Conservation (phyloP, 2,329 filamentous ascomycete species). For the Lomentospora prolificans region DNA sequence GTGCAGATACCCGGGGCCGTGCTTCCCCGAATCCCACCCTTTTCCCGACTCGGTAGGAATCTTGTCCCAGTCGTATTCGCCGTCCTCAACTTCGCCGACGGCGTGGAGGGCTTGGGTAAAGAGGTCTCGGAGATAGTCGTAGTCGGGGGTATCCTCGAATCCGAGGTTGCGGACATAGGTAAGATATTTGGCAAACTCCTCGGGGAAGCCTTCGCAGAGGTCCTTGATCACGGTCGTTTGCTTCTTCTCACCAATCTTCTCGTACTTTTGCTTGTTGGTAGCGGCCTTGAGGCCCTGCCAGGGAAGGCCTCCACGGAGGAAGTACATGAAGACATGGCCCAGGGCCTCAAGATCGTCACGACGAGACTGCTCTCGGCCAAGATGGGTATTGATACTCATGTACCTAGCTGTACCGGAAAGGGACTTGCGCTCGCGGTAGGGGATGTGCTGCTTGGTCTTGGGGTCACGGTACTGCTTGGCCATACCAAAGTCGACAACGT, state of each 20-base stretch:
- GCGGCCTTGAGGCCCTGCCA: constrained; percentile 67
- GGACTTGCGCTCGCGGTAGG: constrained; percentile 93
- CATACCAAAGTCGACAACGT: constrained; percentile 99
- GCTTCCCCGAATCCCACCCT: constrained; percentile 70
- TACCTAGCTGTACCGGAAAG: constrained; percentile 94
- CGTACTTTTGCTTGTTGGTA: constrained; percentile 93
- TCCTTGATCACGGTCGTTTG: constrained; percentile 96
- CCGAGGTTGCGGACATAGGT: constrained; percentile 96
- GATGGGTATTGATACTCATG: constrained; percentile 99
- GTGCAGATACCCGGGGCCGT: constrained; percentile 58
- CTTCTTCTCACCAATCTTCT: constrained; percentile 99
- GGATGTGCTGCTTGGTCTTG: constrained; percentile 98
- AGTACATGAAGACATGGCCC: constrained; percentile 68
- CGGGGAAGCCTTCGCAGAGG: constrained; percentile 88
- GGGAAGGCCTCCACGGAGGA: constrained; percentile 58
- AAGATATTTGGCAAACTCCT: constrained; percentile 96
- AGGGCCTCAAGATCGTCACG: constrained; percentile 90
- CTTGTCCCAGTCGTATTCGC: constrained; percentile 99
- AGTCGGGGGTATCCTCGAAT: constrained; percentile 97
- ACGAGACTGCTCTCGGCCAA: constrained; percentile 91
- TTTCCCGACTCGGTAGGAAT: constrained; percentile 74
- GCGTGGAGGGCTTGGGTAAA: constrained; percentile 96
- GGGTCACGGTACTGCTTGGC: constrained; percentile 98
- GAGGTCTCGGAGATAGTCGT: constrained; percentile 92
- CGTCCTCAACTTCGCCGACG: constrained; percentile 88